Evolutionary conservation across 1,284 basidiomycete species (phyloP).

Genomic region (Ceratobasidium sp.): DNA sequence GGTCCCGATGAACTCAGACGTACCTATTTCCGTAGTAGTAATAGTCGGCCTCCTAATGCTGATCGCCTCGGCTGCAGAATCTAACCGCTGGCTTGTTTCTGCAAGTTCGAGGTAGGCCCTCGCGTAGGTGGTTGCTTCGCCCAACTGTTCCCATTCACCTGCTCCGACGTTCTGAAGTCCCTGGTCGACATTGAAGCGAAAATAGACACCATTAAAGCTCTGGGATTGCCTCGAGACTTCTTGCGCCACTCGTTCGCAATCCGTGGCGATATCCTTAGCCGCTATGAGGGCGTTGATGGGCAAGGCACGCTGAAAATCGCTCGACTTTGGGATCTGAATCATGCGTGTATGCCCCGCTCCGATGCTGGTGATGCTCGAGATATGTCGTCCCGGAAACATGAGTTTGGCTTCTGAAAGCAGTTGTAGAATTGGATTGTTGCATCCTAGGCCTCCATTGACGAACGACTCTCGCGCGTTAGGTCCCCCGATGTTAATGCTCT

Average conservation of each 20-base stretch:
- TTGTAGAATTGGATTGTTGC: background rate
- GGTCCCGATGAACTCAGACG: background rate
- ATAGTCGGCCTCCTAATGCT: background rate
- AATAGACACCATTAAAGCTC: background rate
- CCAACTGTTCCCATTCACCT: constrained; percentile 9
- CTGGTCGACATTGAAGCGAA: constrained; percentile 31
- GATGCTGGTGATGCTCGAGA: constrained; percentile 4
- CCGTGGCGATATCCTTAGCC: constrained; percentile 13
- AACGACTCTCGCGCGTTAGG: background rate
- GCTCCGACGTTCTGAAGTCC: constrained; percentile 8
- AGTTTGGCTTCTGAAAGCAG: background rate
- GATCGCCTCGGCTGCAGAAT: background rate
- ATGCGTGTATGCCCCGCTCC: constrained; percentile 22
- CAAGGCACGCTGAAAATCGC: background rate
- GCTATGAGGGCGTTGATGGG: background rate
- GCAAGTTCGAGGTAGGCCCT: constrained; percentile 1
- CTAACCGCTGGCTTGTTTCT: background rate
- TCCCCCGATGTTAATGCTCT: constrained; percentile 8
- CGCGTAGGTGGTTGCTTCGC: background rate
- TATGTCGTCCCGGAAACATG: background rate
- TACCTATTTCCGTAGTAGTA: background rate
- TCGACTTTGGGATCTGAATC: background rate
- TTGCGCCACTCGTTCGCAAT: constrained; percentile 21
- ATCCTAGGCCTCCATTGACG: background rate
- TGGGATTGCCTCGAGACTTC: background rate